Conservation (phyloP, 495 filamentous ascomycete species). For the Hypoxylon cercidicola region DNA sequence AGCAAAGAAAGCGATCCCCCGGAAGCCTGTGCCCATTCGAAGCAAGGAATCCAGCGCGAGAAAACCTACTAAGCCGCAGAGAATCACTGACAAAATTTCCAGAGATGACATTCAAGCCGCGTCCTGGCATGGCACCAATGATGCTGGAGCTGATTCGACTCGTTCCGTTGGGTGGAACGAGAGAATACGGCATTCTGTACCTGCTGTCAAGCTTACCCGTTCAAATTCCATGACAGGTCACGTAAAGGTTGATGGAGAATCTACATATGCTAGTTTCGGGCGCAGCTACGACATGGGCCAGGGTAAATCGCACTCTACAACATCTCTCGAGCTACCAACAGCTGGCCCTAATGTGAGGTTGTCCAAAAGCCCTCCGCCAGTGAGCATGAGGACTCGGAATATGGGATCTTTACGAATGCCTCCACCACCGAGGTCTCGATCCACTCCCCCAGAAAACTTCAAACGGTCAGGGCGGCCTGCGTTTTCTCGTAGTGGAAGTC, state of each 20-base stretch:
- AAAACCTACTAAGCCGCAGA: background rate
- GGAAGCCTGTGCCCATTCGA: slow-evolving; percentile 47
- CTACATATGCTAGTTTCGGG: background rate
- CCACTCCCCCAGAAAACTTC: slow-evolving; percentile 46
- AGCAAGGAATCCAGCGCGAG: slow-evolving; percentile 21
- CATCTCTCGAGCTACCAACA: slow-evolving; percentile 40
- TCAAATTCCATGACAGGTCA: slow-evolving; percentile 39
- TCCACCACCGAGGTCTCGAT: slow-evolving; percentile 51
- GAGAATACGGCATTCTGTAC: slow-evolving; percentile 14
- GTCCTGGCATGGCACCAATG: background rate
- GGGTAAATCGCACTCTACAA: slow-evolving; percentile 18
- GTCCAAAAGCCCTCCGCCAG: slow-evolving; percentile 46
- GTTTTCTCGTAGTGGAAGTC: slow-evolving; percentile 45
- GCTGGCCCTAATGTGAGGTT: slow-evolving; percentile 38
- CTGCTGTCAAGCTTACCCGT: slow-evolving; percentile 1
- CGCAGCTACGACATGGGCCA: slow-evolving; percentile 17
- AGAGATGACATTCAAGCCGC: background rate
- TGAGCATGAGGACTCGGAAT: slow-evolving; percentile 48
- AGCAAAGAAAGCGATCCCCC: slow-evolving; percentile 47
- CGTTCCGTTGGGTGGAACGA: background rate
- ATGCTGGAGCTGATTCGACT: background rate
- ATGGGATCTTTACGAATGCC: slow-evolving; percentile 52
- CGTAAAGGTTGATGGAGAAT: slow-evolving; percentile 25
- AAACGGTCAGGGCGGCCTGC: slow-evolving; percentile 11
- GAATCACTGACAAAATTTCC: background rate